Percentiles rank a stretch among this genome's conserved stretches.
Evolutionary conservation across 768 basidiomycete genomes (phyloP).

Genomic region (Tylopilus rubrobrunneus): DNA sequence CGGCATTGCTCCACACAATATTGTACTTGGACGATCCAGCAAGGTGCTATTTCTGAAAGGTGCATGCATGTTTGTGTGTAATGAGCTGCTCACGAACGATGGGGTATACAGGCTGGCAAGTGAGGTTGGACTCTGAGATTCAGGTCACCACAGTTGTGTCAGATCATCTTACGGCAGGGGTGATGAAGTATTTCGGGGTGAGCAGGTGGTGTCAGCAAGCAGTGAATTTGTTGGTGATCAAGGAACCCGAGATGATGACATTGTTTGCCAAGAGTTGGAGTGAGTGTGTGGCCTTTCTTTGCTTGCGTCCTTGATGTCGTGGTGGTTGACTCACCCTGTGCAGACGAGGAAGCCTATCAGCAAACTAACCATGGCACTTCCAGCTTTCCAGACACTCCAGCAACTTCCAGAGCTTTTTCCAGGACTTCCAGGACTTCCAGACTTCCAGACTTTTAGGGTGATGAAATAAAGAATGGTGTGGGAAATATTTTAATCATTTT

Average conservation of each 20-base stretch:
- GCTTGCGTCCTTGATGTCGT: not conserved
- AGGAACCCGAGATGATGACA: constrained; percentile 83
- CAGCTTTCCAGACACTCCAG: no score
- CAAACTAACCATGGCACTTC: no score
- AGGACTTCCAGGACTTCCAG: no score
- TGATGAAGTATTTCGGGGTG: constrained; percentile 97
- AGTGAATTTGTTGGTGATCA: constrained; percentile 86
- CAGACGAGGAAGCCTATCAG: constrained; percentile 99
- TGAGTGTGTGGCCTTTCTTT: constrained; percentile 63
- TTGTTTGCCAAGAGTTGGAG: constrained; percentile 88
- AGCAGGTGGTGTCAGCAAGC: constrained; percentile 86
- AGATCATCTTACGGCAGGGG: constrained; percentile 91
- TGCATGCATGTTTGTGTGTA: constrained; percentile 13
- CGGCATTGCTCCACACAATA: no score
- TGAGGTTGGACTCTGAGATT: constrained; percentile 97
- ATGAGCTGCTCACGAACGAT: not conserved
- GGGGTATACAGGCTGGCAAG: constrained; percentile 78
- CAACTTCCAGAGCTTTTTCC: no score
- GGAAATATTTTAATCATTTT: no score
- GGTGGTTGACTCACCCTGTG: not conserved
- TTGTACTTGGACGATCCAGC: no score
- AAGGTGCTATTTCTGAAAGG: constrained; percentile 88
- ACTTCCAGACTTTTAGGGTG: no score
- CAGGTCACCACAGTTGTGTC: constrained; percentile 96
- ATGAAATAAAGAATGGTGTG: no score